Base-by-base conservation (phyloP, 1,284 basidiomycete species). In the Athelia psychrophila region DNA sequence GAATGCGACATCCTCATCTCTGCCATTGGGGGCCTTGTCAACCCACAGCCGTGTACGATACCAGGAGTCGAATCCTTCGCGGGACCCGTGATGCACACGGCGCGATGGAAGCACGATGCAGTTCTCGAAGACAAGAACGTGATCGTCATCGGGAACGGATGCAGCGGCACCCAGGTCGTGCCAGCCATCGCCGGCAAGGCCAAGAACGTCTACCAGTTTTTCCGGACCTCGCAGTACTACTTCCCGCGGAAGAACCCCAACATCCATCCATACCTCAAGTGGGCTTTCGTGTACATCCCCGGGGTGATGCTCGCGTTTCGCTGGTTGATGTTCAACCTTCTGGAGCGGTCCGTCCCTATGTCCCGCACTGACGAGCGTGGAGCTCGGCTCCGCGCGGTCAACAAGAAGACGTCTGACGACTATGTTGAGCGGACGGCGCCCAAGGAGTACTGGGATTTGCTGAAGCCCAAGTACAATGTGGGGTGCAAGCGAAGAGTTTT, bases 161-260 rank as follows among this genome's bases (percentile, higher is more conserved):
- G 38, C 38, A 42, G 38, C 38, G 38, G 38, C 16, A 18, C 38
- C n/a, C 38, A 42, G 38, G 38, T 42, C n/a, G 38, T 42, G 16
- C 38, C 38, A 8, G 38, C 38, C 38, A 42, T 42, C 20, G 38
- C 38, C 16, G 38, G n/a, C 20, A 42, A 42, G 20, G 38, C n/a
- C 38, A 42, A 42, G 38, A 42, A 42, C 20, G n/a, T 42, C 16
- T 42, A 42, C 38, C 38, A 42, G 38, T 42, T 42, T n/a, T n/a
- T 42, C 20, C 38, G 38, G n/a, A 18, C 38, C n/a, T 22, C 38
- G 8, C 38, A 42, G 20, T 42, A 18, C 20, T 42, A 42, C n/a
- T 42, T 42, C 38, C 38, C 38, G 9, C 38, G 20, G 6, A 42
- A n/a, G n/a, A 42, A 42, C n/a, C 16, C 20, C 38, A 42, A n/a